These are phyloP conservation scores for Coemansia pectinata DNA, from an alignment of 192 early-diverging fungal genomes.

Conservation along the genomic window DNA sequence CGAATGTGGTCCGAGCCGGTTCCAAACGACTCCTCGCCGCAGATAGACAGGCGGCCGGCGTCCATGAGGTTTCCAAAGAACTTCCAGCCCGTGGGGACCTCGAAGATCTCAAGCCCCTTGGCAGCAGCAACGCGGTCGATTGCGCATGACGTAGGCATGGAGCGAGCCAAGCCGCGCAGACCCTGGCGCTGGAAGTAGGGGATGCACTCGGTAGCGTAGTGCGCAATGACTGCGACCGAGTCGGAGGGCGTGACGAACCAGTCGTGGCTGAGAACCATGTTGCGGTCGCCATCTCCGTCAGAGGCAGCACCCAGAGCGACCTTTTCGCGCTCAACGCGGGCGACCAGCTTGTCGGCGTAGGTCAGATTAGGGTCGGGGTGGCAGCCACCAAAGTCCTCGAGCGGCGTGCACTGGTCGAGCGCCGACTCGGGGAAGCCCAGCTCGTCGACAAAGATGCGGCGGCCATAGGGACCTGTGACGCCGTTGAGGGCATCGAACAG, in stretches of 20 bases:
- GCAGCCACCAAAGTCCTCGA: constrained; percentile 89
- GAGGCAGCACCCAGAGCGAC: constrained; percentile 93
- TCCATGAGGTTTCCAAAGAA: constrained; percentile 99
- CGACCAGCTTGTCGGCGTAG: constrained; percentile 92
- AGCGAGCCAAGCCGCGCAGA: constrained; percentile 84
- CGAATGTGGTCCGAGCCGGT: constrained; percentile 98
- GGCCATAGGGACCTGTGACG: constrained; percentile 94
- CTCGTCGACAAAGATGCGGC: constrained; percentile 83
- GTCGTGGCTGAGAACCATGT: constrained; percentile 97
- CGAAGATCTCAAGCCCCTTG: constrained; percentile 76
- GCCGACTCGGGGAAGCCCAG: constrained; percentile 79
- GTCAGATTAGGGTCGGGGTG: constrained; percentile 99
- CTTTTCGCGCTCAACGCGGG: constrained; percentile 76
- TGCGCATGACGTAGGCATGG: constrained; percentile 95
- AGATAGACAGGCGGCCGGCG: constrained; percentile 88
- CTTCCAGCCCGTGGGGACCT: constrained; percentile 93
- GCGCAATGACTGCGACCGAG: constrained; percentile 95
- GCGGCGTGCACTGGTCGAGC: constrained; percentile 80
- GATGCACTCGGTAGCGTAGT: constrained; percentile 78
- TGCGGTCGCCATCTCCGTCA: constrained; percentile 97
- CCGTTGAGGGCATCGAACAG: constrained; percentile 96
- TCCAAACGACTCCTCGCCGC: constrained; percentile 98
- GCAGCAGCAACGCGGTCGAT: constrained; percentile 87
- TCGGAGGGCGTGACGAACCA: constrained; percentile 97
- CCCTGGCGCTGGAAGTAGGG: constrained; percentile 89